Conservation (phyloP, 768 basidiomycete genomes). For the Tulasnella sp. region DNA sequence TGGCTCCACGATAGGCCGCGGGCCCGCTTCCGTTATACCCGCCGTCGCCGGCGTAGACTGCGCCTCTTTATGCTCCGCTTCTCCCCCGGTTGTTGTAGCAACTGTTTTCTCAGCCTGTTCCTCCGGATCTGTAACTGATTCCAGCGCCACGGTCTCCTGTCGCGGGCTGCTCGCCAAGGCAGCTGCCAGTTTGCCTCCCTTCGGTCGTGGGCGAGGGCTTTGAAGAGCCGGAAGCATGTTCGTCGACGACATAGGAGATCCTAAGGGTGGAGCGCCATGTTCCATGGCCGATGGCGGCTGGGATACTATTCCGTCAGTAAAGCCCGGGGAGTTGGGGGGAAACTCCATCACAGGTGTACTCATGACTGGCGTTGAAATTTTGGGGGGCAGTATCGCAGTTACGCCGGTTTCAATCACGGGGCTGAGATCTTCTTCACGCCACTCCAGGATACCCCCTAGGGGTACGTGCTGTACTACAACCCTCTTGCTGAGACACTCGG, state of each 20-base stretch:
- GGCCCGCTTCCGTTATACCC: not conserved
- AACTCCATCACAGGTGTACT: too few relatives aligned
- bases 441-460: constrained; percentile 68
- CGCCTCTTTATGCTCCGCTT: not conserved
- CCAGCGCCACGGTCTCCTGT: not conserved
- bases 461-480: constrained; percentile 96
- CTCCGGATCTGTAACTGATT: not conserved
- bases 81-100: not conserved
- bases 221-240: too few relatives aligned
- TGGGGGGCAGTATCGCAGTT: too few relatives aligned
- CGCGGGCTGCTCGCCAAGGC: not conserved
- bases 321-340: too few relatives aligned
- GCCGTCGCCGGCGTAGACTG: not conserved
- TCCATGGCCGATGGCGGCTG: too few relatives aligned
- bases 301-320: too few relatives aligned
- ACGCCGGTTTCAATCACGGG: too few relatives aligned
- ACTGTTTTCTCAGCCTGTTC: not conserved
- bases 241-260: too few relatives aligned
- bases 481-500: constrained; percentile 83
- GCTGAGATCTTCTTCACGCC: constrained; percentile 31
- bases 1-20: not conserved
- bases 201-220: not conserved
- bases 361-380: too few relatives aligned
- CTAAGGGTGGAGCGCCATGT: too few relatives aligned
- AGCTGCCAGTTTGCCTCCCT: not conserved